These are phyloP conservation scores for Boeremia exigua DNA, from an alignment of 2,329 filamentous ascomycete genomes.

Conservation along the genomic window DNA sequence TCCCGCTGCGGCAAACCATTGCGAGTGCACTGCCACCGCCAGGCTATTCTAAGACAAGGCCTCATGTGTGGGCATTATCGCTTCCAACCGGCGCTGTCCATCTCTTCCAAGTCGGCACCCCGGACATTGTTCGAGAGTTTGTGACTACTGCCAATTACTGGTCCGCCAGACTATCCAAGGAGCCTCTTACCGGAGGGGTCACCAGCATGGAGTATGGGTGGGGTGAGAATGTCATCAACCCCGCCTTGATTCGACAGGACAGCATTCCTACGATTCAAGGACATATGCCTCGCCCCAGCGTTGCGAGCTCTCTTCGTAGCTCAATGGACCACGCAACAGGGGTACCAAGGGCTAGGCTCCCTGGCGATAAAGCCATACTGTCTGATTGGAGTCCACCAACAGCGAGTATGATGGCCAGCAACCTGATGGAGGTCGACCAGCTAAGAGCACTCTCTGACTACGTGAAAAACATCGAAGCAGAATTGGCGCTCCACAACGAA, in stretches of 20 bases:
- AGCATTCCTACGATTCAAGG: constrained; percentile 40
- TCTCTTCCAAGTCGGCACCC: constrained; percentile 96
- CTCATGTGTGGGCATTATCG: constrained; percentile 92
- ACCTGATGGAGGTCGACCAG: constrained; percentile 79
- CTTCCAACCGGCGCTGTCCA: constrained; percentile 93
- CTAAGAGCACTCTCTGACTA: constrained; percentile 76
- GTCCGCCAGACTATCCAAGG: constrained; percentile 92
- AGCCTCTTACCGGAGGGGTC: constrained; percentile 89
- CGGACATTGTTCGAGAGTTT: constrained; percentile 93
- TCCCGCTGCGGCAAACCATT: constrained; percentile 87
- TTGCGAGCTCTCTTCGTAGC: constrained; percentile 67
- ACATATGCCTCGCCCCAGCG: constrained; percentile 56
- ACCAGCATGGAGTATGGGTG: constrained; percentile 98
- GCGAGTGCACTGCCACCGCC: constrained; percentile 88
- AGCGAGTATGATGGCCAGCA: constrained; percentile 87
- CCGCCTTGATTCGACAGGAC: constrained; percentile 53
- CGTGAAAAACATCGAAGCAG: constrained; percentile 83
- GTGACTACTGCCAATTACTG: constrained; percentile 96
- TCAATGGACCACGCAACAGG: constrained; percentile 63
- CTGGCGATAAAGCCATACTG: constrained; percentile 83
- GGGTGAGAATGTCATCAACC: constrained; percentile 80
- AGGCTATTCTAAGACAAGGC: constrained; percentile 88
- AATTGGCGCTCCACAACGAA: constrained; percentile 86
- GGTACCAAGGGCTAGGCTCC: constrained; percentile 69
- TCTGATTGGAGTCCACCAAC: constrained; percentile 88